Evolutionary conservation across 106 monocot species (phyloP).

Genomic region (Dendrobium nobile): DNA sequence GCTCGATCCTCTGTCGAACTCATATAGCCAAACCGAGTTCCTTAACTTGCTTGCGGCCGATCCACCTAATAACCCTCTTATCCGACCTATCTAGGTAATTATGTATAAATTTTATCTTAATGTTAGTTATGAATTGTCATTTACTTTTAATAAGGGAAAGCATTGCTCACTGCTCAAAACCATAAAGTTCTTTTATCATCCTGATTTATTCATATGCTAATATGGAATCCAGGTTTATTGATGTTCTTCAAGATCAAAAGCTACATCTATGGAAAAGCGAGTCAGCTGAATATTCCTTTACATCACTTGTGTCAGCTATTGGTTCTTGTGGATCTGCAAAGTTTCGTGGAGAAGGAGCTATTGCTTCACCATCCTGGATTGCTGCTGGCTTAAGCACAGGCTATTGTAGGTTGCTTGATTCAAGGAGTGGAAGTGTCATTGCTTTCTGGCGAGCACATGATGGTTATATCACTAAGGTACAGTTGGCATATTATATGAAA

Average conservation of each 20-base stretch:
- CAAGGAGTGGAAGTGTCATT: conserved; percentile 68
- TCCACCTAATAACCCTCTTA: too few relatives aligned
- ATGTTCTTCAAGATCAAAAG: conserved; percentile 62
- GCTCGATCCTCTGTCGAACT: too few relatives aligned
- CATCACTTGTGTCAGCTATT: conserved; percentile 81
- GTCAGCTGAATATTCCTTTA: conserved; percentile 51
- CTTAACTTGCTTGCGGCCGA: too few relatives aligned
- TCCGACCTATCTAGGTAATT: too few relatives aligned
- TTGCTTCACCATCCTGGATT: conserved; percentile 42
- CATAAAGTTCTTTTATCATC: background rate
- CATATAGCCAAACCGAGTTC: too few relatives aligned
- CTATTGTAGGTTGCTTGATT: conserved; percentile 81
- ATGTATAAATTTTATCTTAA: too few relatives aligned
- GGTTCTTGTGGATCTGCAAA: conserved; percentile 75
- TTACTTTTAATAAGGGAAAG: background rate
- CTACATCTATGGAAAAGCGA: conserved; percentile 87
- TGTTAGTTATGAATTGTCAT: too few relatives aligned
- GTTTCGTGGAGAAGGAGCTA: conserved; percentile 18
- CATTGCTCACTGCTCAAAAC: background rate
- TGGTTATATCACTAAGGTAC: conserved; percentile 86
- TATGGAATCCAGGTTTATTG: conserved; percentile 61
- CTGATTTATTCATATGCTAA: background rate
- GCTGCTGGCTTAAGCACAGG: conserved; percentile 82
- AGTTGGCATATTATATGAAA: background rate
- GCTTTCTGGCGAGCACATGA: conserved; percentile 88